Conservation (phyloP, 208 protist species). For the Strigomonas culicis region DNA sequence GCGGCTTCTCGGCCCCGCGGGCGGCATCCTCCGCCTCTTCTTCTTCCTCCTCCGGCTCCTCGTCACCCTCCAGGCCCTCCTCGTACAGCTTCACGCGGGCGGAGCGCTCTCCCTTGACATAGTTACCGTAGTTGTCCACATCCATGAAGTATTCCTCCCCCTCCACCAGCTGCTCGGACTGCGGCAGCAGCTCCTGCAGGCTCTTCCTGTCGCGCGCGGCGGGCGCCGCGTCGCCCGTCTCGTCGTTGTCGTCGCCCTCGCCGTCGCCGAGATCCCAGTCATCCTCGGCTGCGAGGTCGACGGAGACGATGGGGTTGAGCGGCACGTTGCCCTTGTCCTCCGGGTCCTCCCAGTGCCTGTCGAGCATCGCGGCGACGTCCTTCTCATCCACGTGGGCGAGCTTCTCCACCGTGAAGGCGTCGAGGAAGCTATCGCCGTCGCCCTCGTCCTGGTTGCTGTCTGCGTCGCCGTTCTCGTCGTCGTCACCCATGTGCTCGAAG, state of each 20-base stretch:
- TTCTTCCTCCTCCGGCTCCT: slow-evolving; percentile 42
- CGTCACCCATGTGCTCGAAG: slow-evolving; percentile 29
- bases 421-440: slow-evolving; percentile 31
- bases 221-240: slow-evolving; percentile 11
- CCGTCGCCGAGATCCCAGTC: slow-evolving; percentile 76
- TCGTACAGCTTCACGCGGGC: slow-evolving; percentile 71
- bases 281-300: slow-evolving; percentile 73
- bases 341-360: slow-evolving; percentile 34
- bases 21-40: slow-evolving; percentile 22
- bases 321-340: slow-evolving; percentile 61
- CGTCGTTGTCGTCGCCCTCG: slow-evolving; percentile 13
- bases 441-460: slow-evolving; percentile 13
- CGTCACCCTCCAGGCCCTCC: slow-evolving; percentile 50
- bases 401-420: slow-evolving; percentile 78
- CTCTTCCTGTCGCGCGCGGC: too few species aligned
- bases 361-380: slow-evolving; percentile 54
- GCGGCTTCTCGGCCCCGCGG: slow-evolving; percentile 18
- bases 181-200: neutral
- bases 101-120: slow-evolving; percentile 63
- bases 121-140: slow-evolving; percentile 90
- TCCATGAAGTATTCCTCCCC: slow-evolving; percentile 78
- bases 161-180: slow-evolving; percentile 64
- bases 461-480: slow-evolving; percentile 3
- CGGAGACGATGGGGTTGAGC: slow-evolving; percentile 74
- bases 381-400: slow-evolving; percentile 57